These are phyloP conservation scores for Cytidiella melzeri DNA, from an alignment of 768 basidiomycete species.

Conservation along the genomic window DNA sequence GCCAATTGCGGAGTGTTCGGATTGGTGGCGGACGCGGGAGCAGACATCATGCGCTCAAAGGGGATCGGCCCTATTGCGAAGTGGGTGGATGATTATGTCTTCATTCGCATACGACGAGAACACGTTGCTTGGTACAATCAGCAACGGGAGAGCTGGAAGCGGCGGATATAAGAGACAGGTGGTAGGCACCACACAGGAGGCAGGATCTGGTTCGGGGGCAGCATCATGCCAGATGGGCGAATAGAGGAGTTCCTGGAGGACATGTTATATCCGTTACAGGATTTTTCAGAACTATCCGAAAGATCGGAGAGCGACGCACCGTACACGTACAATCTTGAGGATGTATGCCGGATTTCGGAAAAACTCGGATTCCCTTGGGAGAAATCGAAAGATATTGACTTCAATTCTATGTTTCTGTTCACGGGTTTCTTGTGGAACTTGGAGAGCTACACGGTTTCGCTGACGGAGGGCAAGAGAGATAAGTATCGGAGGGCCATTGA, in stretches of 20 bases:
- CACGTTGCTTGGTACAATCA: too few relatives aligned
- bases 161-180: too few relatives aligned
- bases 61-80: conserved; percentile 24
- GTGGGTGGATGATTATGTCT: conserved; percentile 37
- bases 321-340: conserved; percentile 19
- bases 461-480: conserved; percentile 20
- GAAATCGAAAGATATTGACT: conserved; percentile 23
- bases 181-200: too few relatives aligned
- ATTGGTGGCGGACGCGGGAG: conserved; percentile 22
- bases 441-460: conserved; percentile 12
- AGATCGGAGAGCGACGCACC: conserved; percentile 13
- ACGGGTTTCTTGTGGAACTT: conserved; percentile 31
- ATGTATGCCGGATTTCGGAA: conserved; percentile 31
- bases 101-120: too few relatives aligned
- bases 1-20: conserved; percentile 6
- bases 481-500: conserved; percentile 27
- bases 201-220: too few relatives aligned
- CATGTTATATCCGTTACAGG: conserved; percentile 9
- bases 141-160: too few relatives aligned
- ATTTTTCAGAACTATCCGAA: conserved; percentile 19
- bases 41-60: conserved; percentile 21
- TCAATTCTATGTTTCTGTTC: conserved; percentile 16
- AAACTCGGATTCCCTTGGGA: conserved; percentile 30
- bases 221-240: too few relatives aligned
- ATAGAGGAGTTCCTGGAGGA: too few relatives aligned